Evolutionary conservation across 2,329 filamentous ascomycete species (phyloP).

Genomic region (Talaromyces sp.): DNA sequence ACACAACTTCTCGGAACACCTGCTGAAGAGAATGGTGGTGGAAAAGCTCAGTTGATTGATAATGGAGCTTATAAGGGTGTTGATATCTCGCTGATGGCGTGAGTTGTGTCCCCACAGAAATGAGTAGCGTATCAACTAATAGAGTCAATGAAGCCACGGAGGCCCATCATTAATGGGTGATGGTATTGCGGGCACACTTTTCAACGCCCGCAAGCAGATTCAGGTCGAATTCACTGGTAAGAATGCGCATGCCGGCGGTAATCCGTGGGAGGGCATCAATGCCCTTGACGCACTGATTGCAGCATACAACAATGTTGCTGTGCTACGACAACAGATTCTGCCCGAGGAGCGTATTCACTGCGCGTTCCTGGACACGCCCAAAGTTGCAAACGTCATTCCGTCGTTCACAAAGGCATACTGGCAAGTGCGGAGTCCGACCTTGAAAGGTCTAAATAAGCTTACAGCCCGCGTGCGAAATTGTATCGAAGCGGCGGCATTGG

Average conservation of each 20-base stretch:
- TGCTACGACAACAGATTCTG: slow-evolving; percentile 56
- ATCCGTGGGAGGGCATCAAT: slow-evolving; percentile 60
- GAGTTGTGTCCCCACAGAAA: neutral
- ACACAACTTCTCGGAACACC: slow-evolving; percentile 29
- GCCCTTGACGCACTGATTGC: slow-evolving; percentile 57
- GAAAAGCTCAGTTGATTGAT: slow-evolving; percentile 34
- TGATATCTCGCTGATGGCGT: slow-evolving; percentile 34
- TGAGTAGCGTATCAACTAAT: neutral
- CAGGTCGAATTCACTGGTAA: slow-evolving; percentile 45
- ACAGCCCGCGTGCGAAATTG: slow-evolving; percentile 32
- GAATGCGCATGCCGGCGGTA: slow-evolving; percentile 56
- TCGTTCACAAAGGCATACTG: slow-evolving; percentile 48
- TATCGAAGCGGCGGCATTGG: slow-evolving; percentile 35
- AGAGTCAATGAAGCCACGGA: neutral
- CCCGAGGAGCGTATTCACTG: slow-evolving; percentile 54
- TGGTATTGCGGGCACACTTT: slow-evolving; percentile 29
- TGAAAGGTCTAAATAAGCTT: slow-evolving; percentile 38
- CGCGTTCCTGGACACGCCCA: slow-evolving; percentile 54
- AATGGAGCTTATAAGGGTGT: slow-evolving; percentile 36
- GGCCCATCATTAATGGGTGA: slow-evolving; percentile 15
- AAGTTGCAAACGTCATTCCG: slow-evolving; percentile 57
- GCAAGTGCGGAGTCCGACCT: slow-evolving; percentile 45
- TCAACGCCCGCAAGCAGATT: slow-evolving; percentile 36
- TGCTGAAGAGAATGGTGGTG: slow-evolving; percentile 28
- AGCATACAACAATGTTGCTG: slow-evolving; percentile 46